Percentiles rank a stretch among this genome's conserved stretches.
phyloP scores from a whole-genome alignment of 164 flowering plant genomes.

The Magnolia kwangsiensis region DNA sequence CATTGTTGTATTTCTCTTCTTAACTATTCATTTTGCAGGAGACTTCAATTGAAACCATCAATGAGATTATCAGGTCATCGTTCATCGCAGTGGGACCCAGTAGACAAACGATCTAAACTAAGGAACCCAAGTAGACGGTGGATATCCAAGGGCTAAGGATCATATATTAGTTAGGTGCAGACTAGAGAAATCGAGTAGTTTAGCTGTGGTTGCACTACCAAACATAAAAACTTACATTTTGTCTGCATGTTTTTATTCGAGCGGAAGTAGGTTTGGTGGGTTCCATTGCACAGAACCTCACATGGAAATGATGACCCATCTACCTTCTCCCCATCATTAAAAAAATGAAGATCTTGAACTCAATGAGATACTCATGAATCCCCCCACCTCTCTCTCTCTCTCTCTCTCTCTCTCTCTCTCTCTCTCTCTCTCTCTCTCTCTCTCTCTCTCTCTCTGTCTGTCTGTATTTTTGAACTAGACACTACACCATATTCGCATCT shows the following conservation, averaged over 20 bases:
- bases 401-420: slow-evolving; percentile 4
- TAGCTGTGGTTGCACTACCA: background rate
- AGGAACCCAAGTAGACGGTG: background rate
- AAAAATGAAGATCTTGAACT: background rate
- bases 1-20: too few species aligned
- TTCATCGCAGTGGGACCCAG: background rate
- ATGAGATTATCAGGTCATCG: too few species aligned
- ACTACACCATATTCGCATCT: slow-evolving; percentile 14
- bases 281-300: background rate
- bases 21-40: too few species aligned
- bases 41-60: too few species aligned
- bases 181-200: background rate
- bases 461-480: slow-evolving; percentile 9
- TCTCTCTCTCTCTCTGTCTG: slow-evolving; percentile 2
- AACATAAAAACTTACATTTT: background rate
- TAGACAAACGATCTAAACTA: background rate
- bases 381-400: background rate
- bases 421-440: slow-evolving; percentile 5
- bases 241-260: background rate
- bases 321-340: background rate
- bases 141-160: too few species aligned
- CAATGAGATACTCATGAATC: slow-evolving; percentile 15
- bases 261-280: background rate
- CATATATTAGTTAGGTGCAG: background rate
- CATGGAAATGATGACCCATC: slow-evolving; percentile 8